Base-by-base conservation (phyloP, 2,329 filamentous ascomycete species). In the Leptoxyphium fumago region DNA sequence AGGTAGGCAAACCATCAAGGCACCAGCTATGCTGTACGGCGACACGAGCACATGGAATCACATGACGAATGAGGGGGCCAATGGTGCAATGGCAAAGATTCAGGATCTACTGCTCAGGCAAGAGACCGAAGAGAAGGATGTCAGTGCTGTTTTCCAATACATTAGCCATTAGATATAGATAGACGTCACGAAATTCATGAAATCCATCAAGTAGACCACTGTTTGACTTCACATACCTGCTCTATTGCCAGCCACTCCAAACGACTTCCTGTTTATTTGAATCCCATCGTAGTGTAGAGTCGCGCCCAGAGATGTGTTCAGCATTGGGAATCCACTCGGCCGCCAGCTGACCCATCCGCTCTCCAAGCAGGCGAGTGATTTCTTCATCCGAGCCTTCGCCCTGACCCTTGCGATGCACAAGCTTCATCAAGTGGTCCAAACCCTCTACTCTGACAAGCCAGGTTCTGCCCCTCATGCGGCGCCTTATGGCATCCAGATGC, bases 11-110 rank as follows among this genome's bases (percentile, higher is more conserved):
- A 77, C 75, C 50, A 76, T 95, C 58, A 96, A 95, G 62, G 86
- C 89, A 1, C 84, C 84, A 3, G 91, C 91, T 1, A 89, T 96
- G 81, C 68, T 98, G 47, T 98, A 98, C 58, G 91, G 91, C 43
- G 91, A 98, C 58, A 96, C 91, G 17, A 96, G 87, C 64, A 89
- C 86, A n/a, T 98, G 91, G 91, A 98, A 98, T 58, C 91, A 98
- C 63, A 94, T 95, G 65, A 76, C 82, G 38, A 95, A 94, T 55
- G 76, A 80, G 49, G 77, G 76, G 2, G 74, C 74, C 50, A 66
- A 68, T 5, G 77, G 77, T 0, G 46, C 59, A 10, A 64, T 98
- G 58, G 75, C 77, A 50, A 74, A 75, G 47, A 98, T 98, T 46
- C 89, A 98, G 63, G 91, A 98, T 67, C 64, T 95, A 59, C 60